Evolutionary conservation across 163 green algal species (phyloP).

Genomic region (Chlamydomonas reinhardtii): DNA sequence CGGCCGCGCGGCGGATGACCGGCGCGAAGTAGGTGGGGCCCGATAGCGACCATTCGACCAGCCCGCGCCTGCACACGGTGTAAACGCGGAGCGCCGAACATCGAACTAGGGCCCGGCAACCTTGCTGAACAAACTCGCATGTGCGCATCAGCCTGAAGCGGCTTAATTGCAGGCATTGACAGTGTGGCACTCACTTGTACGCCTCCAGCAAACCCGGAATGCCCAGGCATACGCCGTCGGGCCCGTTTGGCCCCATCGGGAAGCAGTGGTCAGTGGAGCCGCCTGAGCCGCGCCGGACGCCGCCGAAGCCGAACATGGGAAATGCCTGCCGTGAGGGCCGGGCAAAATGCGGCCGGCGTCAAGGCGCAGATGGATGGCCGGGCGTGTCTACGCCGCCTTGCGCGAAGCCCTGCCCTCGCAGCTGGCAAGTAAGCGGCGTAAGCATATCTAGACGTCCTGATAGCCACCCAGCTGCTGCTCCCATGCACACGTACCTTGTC

Average conservation of each 20-base stretch:
- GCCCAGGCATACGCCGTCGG: slow-evolving; percentile 51
- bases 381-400: too few relatives aligned
- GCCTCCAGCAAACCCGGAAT: slow-evolving; percentile 65
- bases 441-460: too few relatives aligned
- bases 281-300: slow-evolving; percentile 5
- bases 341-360: too few relatives aligned
- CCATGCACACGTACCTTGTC: slow-evolving; percentile 48
- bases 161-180: too few relatives aligned
- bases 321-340: slow-evolving; percentile 42
- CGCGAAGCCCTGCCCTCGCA: too few relatives aligned
- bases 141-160: too few relatives aligned
- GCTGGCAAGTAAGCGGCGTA: too few relatives aligned
- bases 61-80: slow-evolving; percentile 49
- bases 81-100: too few relatives aligned
- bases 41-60: slow-evolving; percentile 56
- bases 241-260: slow-evolving; percentile 36
- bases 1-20: slow-evolving; percentile 53
- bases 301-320: slow-evolving; percentile 70
- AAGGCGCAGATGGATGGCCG: too few relatives aligned
- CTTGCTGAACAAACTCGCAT: too few relatives aligned
- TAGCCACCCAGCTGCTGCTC: too few relatives aligned
- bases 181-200: slow-evolving; percentile 59
- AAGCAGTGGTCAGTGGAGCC: slow-evolving; percentile 69
- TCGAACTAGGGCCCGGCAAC: too few relatives aligned
- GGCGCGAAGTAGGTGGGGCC: slow-evolving; percentile 73